Evolutionary conservation across 1,284 basidiomycete genomes (phyloP), one percentile per base, ranked within the genome.

Genomic region (Moniliophthora roreri): DNA sequence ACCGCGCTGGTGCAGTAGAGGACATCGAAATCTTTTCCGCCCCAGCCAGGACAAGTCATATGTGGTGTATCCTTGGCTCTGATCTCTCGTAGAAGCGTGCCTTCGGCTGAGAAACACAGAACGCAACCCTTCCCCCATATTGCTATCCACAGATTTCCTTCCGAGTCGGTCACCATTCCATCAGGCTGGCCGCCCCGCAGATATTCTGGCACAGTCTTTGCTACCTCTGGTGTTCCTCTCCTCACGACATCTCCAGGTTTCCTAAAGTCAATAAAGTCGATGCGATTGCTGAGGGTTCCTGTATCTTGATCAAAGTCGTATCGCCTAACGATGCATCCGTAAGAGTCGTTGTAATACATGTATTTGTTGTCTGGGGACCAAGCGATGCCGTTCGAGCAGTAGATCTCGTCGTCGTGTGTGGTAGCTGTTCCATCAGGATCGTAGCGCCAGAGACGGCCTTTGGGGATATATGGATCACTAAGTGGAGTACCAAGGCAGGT

Each of bases 281-380:
- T 38, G 15, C 48, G 35, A 32, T 50, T 28, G 48, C 48, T 50
- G 23, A 50, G 21, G 15, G 48, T 24, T 15, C 48, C 48, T 18
- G 18, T 21, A 13, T 40, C 48, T 28, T 20, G 16, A 24, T 50
- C 48, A 20, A 50, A 50, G 2, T 36, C 48, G 48, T 50, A 50
- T 13, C 39, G 34, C 18, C 37, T 26, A 8, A 50, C 48, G 4
- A 39, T 36, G n/a, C 48, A 32, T 18, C 37, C 36, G 16, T 24
- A 20, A 20, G 48, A 50, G 26, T 50, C 48, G 48, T 39, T 50
- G 18, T 39, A 32, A n/a, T 39, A 50, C 48, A 50, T 50, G n/a
- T 8, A 38, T n/a, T 40, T 37, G 37, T 50, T 40, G 36, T 50
- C 48, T 24, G 37, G 18, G 8, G 48, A 50, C 48, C 48, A 50